Percentiles rank a stretch among this genome's conserved stretches.
These are phyloP conservation scores for Sporothrix luriei DNA, from an alignment of 2,329 filamentous ascomycete species.

Conservation along the genomic window DNA sequence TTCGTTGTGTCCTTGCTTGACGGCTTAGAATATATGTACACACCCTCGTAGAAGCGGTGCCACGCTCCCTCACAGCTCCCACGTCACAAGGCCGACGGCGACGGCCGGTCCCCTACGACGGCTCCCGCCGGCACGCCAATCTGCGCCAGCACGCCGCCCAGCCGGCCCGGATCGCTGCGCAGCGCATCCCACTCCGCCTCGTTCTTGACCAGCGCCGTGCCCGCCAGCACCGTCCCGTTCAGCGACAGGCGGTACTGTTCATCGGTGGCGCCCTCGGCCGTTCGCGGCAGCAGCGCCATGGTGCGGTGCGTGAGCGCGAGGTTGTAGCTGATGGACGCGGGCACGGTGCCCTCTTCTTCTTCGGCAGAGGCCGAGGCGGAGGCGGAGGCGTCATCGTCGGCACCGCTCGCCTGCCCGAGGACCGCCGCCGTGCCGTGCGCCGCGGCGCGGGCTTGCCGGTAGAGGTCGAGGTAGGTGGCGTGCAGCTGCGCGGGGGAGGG, in stretches of 20 bases:
- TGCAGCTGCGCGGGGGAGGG: conserved; percentile 43
- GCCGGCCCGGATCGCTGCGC: conserved; percentile 45
- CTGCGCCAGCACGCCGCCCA: conserved; percentile 47
- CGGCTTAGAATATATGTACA: no score
- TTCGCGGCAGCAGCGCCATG: conserved; percentile 59
- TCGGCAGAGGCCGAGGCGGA: no score
- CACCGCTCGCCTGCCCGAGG: background rate
- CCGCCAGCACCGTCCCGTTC: conserved; percentile 66
- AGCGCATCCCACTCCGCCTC: conserved; percentile 60
- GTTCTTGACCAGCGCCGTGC: conserved; percentile 64
- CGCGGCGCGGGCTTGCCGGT: conserved; percentile 49
- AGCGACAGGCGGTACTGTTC: conserved; percentile 51
- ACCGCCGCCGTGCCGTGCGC: conserved; percentile 38
- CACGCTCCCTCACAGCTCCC: no score
- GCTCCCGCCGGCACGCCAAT: conserved; percentile 43
- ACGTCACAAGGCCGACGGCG: background rate
- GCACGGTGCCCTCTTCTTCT: conserved; percentile 43
- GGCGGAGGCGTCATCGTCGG: background rate
- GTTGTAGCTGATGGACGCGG: conserved; percentile 64
- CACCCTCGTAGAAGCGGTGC: no score
- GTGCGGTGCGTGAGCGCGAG: conserved; percentile 59
- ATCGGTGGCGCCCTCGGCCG: conserved; percentile 52
- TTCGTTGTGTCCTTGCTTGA: no score
- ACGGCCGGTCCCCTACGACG: background rate
- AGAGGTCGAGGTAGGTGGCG: conserved; percentile 52